Evolutionary conservation across 2,329 filamentous ascomycete species (phyloP).

Genomic region (Arthrinium phaeospermum): DNA sequence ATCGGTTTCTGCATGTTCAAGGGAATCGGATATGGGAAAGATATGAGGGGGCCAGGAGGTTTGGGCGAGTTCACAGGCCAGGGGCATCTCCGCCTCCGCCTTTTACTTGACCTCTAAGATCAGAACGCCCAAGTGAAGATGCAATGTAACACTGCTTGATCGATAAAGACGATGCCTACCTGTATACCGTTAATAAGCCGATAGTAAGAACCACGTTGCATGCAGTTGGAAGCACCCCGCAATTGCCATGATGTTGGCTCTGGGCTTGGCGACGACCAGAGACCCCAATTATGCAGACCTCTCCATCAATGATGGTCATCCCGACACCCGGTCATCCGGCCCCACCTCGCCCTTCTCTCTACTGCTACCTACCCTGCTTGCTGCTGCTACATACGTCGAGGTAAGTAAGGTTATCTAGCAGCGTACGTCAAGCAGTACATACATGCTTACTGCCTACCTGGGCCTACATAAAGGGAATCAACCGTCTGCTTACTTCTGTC

Average conservation of each 20-base stretch:
- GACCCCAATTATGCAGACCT: not conserved
- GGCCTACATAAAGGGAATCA: not conserved
- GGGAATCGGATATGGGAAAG: not conserved
- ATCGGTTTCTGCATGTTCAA: not conserved
- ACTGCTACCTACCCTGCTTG: not conserved
- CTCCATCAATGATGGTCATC: not conserved
- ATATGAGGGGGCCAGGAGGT: not conserved
- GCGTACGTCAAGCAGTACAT: not conserved
- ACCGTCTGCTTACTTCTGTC: not conserved
- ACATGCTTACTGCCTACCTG: not conserved
- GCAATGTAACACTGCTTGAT: not conserved
- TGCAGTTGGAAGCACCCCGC: slow-evolving; percentile 7
- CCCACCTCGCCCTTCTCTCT: not conserved
- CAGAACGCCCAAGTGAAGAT: not conserved
- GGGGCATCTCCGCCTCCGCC: not conserved
- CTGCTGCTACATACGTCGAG: not conserved
- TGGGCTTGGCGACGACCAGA: not conserved
- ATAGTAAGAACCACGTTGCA: not conserved
- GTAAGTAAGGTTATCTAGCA: not conserved
- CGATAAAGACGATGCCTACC: not conserved
- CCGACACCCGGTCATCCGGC: slow-evolving; percentile 5
- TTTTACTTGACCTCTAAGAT: not conserved
- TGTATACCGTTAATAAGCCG: not conserved
- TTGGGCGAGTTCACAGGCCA: not conserved
- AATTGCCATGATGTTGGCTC: not conserved